These are phyloP conservation scores for Beta corolliflora DNA, from an alignment of 179 eudicot genomes.

Conservation along the genomic window DNA sequence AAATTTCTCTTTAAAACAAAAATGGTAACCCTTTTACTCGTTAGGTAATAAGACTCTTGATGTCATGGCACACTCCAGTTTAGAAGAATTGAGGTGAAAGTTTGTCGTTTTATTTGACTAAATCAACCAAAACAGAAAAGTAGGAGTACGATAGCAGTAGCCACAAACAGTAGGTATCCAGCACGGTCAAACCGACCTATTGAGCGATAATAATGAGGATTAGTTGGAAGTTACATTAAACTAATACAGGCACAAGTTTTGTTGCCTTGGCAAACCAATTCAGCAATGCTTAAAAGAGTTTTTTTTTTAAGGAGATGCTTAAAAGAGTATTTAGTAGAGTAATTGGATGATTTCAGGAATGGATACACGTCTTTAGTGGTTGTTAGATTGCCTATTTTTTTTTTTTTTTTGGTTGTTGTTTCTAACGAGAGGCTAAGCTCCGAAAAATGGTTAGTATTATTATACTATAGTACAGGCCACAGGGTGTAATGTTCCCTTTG, in stretches of 20 bases:
- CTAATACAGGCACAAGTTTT: constrained; percentile 15
- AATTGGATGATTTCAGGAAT: no score
- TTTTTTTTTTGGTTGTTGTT: no score
- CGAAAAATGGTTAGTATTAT: no score
- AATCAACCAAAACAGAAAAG: neutral
- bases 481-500: constrained; percentile 26
- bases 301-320: neutral
- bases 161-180: neutral
- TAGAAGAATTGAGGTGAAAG: neutral
- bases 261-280: constrained; percentile 9
- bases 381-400: no score
- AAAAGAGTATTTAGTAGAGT: neutral
- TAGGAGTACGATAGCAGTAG: neutral
- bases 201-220: constrained; percentile 13
- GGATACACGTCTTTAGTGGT: no score
- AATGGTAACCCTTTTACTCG: no score
- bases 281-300: neutral
- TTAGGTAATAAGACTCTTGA: no score
- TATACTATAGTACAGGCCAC: neutral
- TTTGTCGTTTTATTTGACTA: neutral
- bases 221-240: constrained; percentile 18
- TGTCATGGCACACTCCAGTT: neutral
- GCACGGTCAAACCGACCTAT: constrained; percentile 29
- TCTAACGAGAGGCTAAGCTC: no score
- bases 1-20: no score